phyloP scores from a whole-genome alignment of 2,329 filamentous ascomycete species.

The Stachybotrys chartarum region DNA sequence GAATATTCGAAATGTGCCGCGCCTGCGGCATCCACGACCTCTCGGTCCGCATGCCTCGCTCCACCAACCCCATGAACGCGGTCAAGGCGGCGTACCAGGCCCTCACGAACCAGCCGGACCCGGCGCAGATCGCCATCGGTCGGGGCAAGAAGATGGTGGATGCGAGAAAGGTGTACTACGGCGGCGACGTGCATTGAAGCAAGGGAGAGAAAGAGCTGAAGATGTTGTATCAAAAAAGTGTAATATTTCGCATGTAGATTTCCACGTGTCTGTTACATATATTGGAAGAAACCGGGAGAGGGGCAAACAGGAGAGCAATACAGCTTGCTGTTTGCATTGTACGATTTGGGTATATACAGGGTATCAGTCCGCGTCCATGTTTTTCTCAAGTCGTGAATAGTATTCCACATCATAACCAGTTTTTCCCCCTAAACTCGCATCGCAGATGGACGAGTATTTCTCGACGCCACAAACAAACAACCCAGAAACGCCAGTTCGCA shows the following conservation, averaged over 20 bases:
- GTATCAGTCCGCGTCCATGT: background rate
- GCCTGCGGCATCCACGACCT: conserved; percentile 83
- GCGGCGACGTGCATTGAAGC: conserved; percentile 48
- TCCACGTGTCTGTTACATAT: background rate
- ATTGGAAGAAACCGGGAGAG: too few relatives aligned
- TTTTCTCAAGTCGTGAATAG: background rate
- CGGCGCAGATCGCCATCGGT: conserved; percentile 82
- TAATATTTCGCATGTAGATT: background rate
- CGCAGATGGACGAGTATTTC: too few relatives aligned
- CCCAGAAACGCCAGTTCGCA: too few relatives aligned
- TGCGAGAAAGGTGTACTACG: conserved; percentile 95
- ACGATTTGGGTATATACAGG: background rate
- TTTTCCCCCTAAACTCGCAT: too few relatives aligned
- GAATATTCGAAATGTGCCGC: conserved; percentile 92
- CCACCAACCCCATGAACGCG: conserved; percentile 95
- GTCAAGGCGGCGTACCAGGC: conserved; percentile 87
- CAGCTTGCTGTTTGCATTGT: too few relatives aligned
- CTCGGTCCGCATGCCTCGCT: conserved; percentile 72
- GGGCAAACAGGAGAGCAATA: too few relatives aligned
- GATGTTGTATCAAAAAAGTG: background rate
- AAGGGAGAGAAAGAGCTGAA: background rate
- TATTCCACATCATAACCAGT: too few relatives aligned
- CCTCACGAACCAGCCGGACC: conserved; percentile 73
- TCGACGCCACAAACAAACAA: too few relatives aligned
- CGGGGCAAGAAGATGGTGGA: conserved; percentile 94